Conservation (phyloP, 2,329 filamentous ascomycete genomes). For the Aspergillus versicolor region DNA sequence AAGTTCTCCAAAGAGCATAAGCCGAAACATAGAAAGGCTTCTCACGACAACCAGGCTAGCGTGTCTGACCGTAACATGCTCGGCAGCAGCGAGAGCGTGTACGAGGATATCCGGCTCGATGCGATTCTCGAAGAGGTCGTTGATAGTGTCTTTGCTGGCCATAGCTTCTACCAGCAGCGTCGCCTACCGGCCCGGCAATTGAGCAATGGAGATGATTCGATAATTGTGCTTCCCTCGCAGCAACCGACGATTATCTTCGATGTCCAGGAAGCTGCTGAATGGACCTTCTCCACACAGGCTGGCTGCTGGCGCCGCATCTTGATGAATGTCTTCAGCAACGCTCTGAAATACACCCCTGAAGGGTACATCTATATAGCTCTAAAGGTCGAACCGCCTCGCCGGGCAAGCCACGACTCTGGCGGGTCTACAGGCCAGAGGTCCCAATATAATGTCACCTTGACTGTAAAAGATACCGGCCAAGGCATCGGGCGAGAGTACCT, state of each 20-base stretch:
- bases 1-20: constrained; percentile 1
- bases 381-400: too few species aligned
- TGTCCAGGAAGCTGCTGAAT: background rate
- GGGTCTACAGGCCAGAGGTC: too few species aligned
- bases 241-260: background rate
- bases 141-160: background rate
- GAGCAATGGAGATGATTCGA: background rate
- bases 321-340: constrained; percentile 15
- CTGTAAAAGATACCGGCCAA: constrained; percentile 26
- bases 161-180: background rate
- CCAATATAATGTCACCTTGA: background rate
- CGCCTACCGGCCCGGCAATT: too few species aligned
- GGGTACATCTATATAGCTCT: constrained; percentile 3
- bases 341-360: constrained; percentile 10
- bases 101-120: background rate
- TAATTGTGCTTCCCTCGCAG: too few species aligned
- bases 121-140: background rate
- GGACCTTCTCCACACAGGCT: constrained; percentile 6
- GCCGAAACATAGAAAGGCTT: background rate
- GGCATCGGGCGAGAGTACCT: constrained; percentile 30
- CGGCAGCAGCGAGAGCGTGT: too few species aligned
- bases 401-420: too few species aligned
- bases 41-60: background rate
- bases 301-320: constrained; percentile 12
- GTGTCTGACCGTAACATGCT: too few species aligned